Percentiles rank a stretch among this genome's conserved stretches.
phyloP scores from a whole-genome alignment of 352 stramenopile genomes.

The Phytophthora agathidicida region DNA sequence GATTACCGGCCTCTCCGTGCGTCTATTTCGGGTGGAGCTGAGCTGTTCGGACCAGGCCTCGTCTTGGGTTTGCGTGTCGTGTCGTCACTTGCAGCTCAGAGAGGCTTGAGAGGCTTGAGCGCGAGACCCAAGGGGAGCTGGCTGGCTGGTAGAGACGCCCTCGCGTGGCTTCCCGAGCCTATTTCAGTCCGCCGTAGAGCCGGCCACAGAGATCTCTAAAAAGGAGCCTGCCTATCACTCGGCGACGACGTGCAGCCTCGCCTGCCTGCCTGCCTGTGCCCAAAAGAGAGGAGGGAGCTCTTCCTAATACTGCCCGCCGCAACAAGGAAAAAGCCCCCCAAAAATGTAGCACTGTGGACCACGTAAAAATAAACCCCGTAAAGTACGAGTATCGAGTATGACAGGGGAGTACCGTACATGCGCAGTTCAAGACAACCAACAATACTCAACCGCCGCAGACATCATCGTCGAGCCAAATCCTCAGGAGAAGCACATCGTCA shows the following conservation, averaged over 20 bases:
- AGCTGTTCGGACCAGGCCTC: not conserved
- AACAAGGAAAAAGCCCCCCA: slow-evolving; percentile 31
- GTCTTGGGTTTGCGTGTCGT: too few relatives aligned
- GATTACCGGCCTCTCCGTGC: slow-evolving; percentile 15
- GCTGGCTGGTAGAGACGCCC: slow-evolving; percentile 20
- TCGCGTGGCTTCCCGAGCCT: slow-evolving; percentile 4
- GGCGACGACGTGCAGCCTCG: too few relatives aligned
- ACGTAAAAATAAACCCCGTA: too few relatives aligned
- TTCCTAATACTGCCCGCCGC: slow-evolving; percentile 30
- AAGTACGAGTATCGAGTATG: too few relatives aligned
- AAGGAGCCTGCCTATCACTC: too few relatives aligned
- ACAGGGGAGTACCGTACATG: too few relatives aligned
- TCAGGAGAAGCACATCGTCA: not conserved
- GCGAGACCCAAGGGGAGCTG: slow-evolving; percentile 14
- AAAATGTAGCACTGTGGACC: not conserved
- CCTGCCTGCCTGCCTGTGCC: too few relatives aligned
- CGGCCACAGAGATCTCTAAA: too few relatives aligned
- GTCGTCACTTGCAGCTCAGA: slow-evolving; percentile 15
- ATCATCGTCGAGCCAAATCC: not conserved
- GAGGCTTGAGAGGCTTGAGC: not conserved
- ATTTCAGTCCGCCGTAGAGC: too few relatives aligned
- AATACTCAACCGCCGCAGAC: too few relatives aligned
- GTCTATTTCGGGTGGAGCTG: slow-evolving; percentile 29
- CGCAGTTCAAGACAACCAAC: too few relatives aligned
- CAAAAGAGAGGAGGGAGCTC: slow-evolving; percentile 1